These are phyloP conservation scores for Coprinopsis cinerea DNA, from an alignment of 768 basidiomycete genomes.

Conservation along the genomic window DNA sequence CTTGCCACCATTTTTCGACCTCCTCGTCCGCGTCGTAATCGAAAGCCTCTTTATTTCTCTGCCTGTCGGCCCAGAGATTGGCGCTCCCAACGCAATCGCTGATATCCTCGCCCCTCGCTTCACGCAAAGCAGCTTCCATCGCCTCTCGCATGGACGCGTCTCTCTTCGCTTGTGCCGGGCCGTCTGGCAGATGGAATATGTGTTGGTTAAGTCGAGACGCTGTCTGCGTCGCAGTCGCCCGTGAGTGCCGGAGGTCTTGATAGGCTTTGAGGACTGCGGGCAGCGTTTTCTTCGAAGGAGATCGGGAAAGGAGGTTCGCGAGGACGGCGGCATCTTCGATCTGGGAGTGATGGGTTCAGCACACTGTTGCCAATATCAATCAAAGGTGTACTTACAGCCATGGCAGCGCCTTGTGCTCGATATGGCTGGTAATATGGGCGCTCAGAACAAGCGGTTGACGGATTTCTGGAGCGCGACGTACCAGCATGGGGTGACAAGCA, in stretches of 20 bases:
- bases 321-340: constrained; percentile 48
- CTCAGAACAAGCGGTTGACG: background rate
- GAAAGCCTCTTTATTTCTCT: constrained; percentile 40
- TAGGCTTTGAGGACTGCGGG: constrained; percentile 50
- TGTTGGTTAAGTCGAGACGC: constrained; percentile 45
- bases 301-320: constrained; percentile 47
- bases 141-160: constrained; percentile 45
- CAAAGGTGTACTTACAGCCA: constrained; percentile 33
- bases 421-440: constrained; percentile 34
- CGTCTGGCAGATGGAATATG: constrained; percentile 54
- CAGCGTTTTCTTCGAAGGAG: constrained; percentile 33
- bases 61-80: constrained; percentile 54
- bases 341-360: constrained; percentile 15
- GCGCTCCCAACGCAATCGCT: constrained; percentile 24
- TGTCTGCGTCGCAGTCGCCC: constrained; percentile 43
- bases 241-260: constrained; percentile 42
- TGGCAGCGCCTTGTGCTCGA: constrained; percentile 49
- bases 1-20: constrained; percentile 42
- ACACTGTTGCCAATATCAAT: background rate
- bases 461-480: constrained; percentile 21
- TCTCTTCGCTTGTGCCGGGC: constrained; percentile 46
- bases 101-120: constrained; percentile 16
- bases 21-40: constrained; percentile 50
- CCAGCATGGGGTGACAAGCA: constrained; percentile 54
- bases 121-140: constrained; percentile 35